Evolutionary conservation across 2,329 filamentous ascomycete genomes (phyloP).

Genomic region (Fusarium sororula): DNA sequence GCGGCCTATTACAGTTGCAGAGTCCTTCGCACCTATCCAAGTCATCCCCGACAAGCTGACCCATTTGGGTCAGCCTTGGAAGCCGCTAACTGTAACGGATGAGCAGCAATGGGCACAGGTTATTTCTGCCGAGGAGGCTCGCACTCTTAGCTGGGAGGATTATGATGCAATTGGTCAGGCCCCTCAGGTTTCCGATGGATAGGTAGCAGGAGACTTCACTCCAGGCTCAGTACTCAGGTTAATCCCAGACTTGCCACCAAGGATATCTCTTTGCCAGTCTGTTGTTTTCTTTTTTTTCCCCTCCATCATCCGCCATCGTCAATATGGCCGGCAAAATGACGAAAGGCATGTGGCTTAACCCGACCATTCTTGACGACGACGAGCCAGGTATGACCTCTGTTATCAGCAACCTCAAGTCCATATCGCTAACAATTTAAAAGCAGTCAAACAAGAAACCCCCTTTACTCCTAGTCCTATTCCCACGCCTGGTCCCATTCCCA

Average conservation of each 20-base stretch:
- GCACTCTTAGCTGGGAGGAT: fast-evolving
- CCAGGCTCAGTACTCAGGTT: no score
- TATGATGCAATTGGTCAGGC: neutral
- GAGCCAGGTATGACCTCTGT: fast-evolving
- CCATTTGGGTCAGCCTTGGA: neutral
- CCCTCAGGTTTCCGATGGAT: no score
- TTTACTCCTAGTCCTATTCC: no score
- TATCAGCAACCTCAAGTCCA: neutral
- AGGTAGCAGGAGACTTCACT: neutral
- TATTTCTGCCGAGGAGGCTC: neutral
- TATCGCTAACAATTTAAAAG: fast-evolving
- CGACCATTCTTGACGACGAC: fast-evolving
- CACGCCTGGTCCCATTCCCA: no score
- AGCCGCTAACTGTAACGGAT: fast-evolving
- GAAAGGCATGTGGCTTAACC: fast-evolving
- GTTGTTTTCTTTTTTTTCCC: neutral
- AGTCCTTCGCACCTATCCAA: fast-evolving
- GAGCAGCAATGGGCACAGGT: fast-evolving
- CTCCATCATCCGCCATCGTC: neutral
- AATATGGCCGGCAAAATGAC: fast-evolving
- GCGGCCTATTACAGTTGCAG: fast-evolving
- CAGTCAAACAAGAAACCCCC: no score
- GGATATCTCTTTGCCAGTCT: neutral
- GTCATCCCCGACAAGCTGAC: neutral
- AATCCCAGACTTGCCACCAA: neutral